Percentiles rank a stretch among this genome's conserved stretches.
Conservation (phyloP, 495 filamentous ascomycete species). For the Talaromyces stipitatus region DNA sequence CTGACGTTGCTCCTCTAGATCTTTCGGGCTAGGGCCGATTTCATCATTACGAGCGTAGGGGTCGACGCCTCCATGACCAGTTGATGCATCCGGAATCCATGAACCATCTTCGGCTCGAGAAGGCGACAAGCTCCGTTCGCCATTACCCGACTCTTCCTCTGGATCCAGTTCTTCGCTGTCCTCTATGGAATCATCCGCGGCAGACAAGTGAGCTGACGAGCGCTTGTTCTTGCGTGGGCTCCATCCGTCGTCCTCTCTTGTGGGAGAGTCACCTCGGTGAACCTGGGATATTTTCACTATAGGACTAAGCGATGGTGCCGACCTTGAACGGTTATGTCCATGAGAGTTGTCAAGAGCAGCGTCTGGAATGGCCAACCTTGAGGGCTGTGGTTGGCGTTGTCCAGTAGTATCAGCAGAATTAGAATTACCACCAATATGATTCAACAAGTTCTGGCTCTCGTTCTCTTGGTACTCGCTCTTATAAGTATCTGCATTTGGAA, state of each 20-base stretch:
- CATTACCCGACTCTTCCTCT: not conserved
- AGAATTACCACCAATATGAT: not conserved
- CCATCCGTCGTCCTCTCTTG: constrained; percentile 21
- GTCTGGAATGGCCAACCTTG: not conserved
- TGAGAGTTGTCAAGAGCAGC: constrained; percentile 11
- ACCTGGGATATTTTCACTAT: constrained; percentile 37
- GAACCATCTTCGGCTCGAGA: constrained; percentile 22
- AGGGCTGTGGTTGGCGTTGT: constrained; percentile 5
- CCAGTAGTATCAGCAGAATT: not conserved
- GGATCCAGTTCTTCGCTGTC: constrained; percentile 11
- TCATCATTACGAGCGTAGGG: constrained; percentile 30
- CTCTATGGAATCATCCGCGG: constrained; percentile 23
- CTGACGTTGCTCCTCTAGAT: constrained; percentile 31
- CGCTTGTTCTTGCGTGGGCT: constrained; percentile 13
- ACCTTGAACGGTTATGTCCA: constrained; percentile 11
- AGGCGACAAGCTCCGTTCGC: not conserved
- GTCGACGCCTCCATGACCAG: constrained; percentile 31
- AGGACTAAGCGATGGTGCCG: constrained; percentile 34
- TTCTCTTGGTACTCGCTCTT: not conserved
- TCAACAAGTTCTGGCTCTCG: constrained; percentile 11
- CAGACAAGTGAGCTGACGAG: constrained; percentile 33
- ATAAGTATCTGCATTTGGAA: not conserved
- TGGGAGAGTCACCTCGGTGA: constrained; percentile 43
- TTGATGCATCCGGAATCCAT: constrained; percentile 22
- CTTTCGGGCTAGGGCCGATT: constrained; percentile 37